A percentile compares a stretch with the other conserved stretches of the same genome.
Conservation (phyloP, 2,329 filamentous ascomycete genomes). For the Tympanopsis confertula region DNA sequence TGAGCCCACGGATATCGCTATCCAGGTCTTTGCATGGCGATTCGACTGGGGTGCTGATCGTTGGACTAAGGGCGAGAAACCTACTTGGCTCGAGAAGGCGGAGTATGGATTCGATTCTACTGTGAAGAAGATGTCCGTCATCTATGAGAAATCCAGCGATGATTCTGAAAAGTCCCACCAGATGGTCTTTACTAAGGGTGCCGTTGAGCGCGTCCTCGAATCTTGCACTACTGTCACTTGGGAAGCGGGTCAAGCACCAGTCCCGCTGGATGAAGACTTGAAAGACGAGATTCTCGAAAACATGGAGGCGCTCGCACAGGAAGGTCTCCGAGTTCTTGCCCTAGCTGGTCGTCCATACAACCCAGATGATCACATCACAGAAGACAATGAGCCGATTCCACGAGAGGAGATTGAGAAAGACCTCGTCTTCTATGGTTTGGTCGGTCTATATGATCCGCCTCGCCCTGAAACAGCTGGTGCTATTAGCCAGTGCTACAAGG, state of each 20-base stretch:
- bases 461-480: constrained; percentile 67
- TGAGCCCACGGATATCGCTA: constrained; percentile 62
- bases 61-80: constrained; percentile 33
- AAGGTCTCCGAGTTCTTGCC: constrained; percentile 59
- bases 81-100: constrained; percentile 44
- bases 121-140: constrained; percentile 68
- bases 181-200: constrained; percentile 51
- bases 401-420: constrained; percentile 55
- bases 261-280: constrained; percentile 37
- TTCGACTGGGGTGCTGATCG: constrained; percentile 50
- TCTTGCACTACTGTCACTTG: constrained; percentile 40
- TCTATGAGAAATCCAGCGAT: constrained; percentile 36
- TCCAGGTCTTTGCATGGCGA: constrained; percentile 61
- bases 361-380: constrained; percentile 12
- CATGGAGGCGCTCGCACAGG: constrained; percentile 55
- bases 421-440: constrained; percentile 68
- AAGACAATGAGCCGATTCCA: constrained; percentile 27
- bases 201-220: constrained; percentile 57
- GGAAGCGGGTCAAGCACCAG: constrained; percentile 23
- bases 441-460: constrained; percentile 78
- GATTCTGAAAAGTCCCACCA: constrained; percentile 24
- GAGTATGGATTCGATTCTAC: constrained; percentile 67
- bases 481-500: constrained; percentile 58
- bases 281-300: constrained; percentile 48
- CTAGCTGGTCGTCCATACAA: constrained; percentile 37